These are phyloP conservation scores for Phialophora macrospora DNA, from an alignment of 2,329 filamentous ascomycete species.

Conservation along the genomic window DNA sequence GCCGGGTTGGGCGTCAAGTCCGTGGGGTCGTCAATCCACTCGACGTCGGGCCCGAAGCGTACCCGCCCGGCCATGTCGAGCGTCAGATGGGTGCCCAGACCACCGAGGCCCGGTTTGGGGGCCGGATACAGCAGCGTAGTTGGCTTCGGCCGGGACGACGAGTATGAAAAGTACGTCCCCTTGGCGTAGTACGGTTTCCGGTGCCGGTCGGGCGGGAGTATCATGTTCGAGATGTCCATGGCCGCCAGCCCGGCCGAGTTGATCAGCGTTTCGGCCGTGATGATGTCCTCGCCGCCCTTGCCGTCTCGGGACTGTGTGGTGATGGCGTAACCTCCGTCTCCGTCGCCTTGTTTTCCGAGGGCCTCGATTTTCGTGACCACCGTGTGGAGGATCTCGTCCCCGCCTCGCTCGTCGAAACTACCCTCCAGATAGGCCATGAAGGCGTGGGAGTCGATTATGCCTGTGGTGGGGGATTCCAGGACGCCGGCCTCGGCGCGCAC, in stretches of 20 bases:
- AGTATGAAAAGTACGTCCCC: conserved; percentile 92
- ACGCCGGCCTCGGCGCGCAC: conserved; percentile 74
- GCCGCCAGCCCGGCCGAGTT: conserved; percentile 86
- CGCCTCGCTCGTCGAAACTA: conserved; percentile 75
- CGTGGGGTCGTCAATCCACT: conserved; percentile 80
- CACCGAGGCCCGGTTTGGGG: conserved; percentile 77
- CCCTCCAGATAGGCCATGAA: conserved; percentile 82
- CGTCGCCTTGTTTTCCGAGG: conserved; percentile 52
- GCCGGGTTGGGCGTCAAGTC: conserved; percentile 70
- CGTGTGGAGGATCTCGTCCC: conserved; percentile 72
- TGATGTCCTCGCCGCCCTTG: conserved; percentile 50
- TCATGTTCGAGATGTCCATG: conserved; percentile 78
- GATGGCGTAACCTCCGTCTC: conserved; percentile 64
- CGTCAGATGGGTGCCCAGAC: conserved; percentile 93
- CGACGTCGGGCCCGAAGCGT: conserved; percentile 91
- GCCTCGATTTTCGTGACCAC: conserved; percentile 66
- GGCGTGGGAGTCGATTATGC: conserved; percentile 85
- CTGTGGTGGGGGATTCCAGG: conserved; percentile 83
- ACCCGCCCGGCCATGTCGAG: conserved; percentile 83
- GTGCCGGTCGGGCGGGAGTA: conserved; percentile 65
- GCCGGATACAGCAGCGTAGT: conserved; percentile 84
- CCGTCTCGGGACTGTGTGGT: conserved; percentile 50
- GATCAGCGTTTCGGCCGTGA: conserved; percentile 77
- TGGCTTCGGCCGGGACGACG: conserved; percentile 66
- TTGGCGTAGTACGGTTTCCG: conserved; percentile 80